Evolutionary conservation across 2,329 filamentous ascomycete genomes (phyloP), one percentile per base, ranked within the genome.

Genomic region (Aspergillus calidoustus): DNA sequence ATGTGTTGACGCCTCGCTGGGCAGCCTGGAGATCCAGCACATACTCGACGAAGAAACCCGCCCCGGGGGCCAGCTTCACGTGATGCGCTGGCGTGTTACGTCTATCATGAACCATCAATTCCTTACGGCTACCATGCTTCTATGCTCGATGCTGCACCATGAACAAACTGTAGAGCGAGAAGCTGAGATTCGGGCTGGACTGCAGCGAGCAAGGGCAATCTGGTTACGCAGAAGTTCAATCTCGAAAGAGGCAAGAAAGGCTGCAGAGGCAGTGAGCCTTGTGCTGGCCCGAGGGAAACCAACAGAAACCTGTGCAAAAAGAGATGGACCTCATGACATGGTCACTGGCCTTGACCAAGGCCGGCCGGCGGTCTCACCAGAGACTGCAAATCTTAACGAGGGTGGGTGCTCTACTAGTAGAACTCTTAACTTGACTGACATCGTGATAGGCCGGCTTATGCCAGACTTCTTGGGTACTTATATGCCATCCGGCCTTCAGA

Each of bases 71-170:
- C 75, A 84, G 50, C 76, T 89, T 11, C 75, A 79, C 63, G 75
- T 77, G 51, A 80, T 83, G 51, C 80, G 81, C 4, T 89, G 86
- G 85, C 86, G 87, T 64, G 72, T 87, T 22, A 83, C 82, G 2
- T 84, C 83, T 1, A 72, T 87, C 4, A 81, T 83, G 19, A 81
- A 86, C 53, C 86, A 88, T 64, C 85, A 88, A 67, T 89, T 86
- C 55, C 75, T 89, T 51, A 79, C 88, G 1, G 86, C 86, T 0
- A 82, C 83, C 53, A 85, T 86, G 80, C 78, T 88, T 2, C 66
- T 89, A 3, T 87, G 84, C 62, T 76, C 63, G 9, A 41, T 69
- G 11, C 25, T 70, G 8, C 52, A 66, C 52, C 59, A 47, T 19
- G 57, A 52, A 4, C 47, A 57, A 22, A 48, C 28, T 8, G 28